Evolutionary conservation across 1,284 basidiomycete genomes (phyloP).

Genomic region (Stereum hirsutum): DNA sequence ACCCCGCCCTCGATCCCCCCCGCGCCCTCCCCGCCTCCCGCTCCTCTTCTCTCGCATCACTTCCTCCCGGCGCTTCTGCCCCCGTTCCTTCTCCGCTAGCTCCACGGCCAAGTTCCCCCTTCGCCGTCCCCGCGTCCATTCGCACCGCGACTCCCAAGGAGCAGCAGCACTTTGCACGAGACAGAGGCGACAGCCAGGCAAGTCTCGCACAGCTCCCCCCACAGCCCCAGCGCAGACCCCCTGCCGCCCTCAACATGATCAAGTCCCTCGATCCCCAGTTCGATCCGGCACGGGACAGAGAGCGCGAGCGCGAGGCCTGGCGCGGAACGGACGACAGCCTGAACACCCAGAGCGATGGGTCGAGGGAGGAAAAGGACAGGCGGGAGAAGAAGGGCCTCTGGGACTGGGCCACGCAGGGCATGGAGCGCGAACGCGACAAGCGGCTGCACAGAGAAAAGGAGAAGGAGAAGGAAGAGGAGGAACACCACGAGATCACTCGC

Average conservation of each 20-base stretch:
- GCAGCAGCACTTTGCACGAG: slow-evolving; percentile 13
- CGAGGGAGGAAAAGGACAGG: slow-evolving; percentile 23
- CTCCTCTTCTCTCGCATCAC: slow-evolving; percentile 34
- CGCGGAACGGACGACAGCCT: slow-evolving; percentile 15
- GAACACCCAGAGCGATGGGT: slow-evolving; percentile 6
- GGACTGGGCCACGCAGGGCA: slow-evolving; percentile 29
- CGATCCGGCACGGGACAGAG: slow-evolving; percentile 12
- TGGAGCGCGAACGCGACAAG: slow-evolving; percentile 17
- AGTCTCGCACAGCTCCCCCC: no score
- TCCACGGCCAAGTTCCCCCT: slow-evolving; percentile 8
- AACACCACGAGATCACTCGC: slow-evolving; percentile 13
- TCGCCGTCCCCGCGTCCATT: slow-evolving; percentile 28
- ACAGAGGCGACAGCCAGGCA: slow-evolving; percentile 16
- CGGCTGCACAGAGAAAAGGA: slow-evolving; percentile 12
- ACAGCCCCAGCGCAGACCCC: no score
- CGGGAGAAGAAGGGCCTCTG: slow-evolving; percentile 44
- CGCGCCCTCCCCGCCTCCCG: slow-evolving; percentile 31
- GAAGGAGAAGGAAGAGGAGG: slow-evolving; percentile 12
- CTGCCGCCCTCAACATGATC: slow-evolving; percentile 44
- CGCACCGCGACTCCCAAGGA: slow-evolving; percentile 20
- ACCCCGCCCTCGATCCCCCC: slow-evolving; percentile 17
- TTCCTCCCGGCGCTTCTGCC: slow-evolving; percentile 28
- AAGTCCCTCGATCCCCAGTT: slow-evolving; percentile 47
- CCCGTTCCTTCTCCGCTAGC: slow-evolving; percentile 8
- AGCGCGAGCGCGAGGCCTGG: slow-evolving; percentile 16